These are phyloP conservation scores for Inonotus hispidus DNA, from an alignment of 1,284 basidiomycete species.

Conservation along the genomic window DNA sequence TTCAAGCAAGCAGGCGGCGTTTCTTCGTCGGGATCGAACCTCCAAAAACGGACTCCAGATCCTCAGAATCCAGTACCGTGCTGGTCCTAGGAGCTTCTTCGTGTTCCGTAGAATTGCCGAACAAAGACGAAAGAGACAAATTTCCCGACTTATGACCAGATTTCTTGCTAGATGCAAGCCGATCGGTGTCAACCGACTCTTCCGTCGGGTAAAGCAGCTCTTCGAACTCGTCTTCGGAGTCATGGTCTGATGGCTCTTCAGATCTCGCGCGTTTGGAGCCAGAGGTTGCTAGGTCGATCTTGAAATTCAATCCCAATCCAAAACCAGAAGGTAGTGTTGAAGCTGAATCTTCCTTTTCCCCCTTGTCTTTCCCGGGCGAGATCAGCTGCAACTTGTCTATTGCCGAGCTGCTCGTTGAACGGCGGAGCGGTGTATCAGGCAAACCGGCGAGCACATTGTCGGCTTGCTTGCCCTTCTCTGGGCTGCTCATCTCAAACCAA, in stretches of 20 bases:
- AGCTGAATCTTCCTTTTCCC: neutral
- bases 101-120: neutral
- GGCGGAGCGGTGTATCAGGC: slow-evolving; percentile 17
- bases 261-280: slow-evolving; percentile 3
- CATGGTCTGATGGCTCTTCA: neutral
- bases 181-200: neutral
- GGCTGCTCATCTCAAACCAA: slow-evolving; percentile 15
- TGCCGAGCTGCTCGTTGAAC: slow-evolving; percentile 1
- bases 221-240: neutral
- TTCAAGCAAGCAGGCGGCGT: neutral
- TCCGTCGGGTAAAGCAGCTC: slow-evolving; percentile 2
- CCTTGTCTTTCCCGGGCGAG: neutral
- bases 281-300: neutral
- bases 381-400: slow-evolving; percentile 2
- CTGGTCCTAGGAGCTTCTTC: neutral
- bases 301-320: slow-evolving; percentile 12
- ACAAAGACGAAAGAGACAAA: neutral
- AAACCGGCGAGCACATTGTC: neutral
- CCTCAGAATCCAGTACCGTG: neutral
- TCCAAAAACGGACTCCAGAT: neutral
- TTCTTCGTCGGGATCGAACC: slow-evolving; percentile 3
- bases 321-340: slow-evolving; percentile 9
- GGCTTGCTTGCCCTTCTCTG: neutral
- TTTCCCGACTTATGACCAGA: neutral
- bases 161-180: neutral